A percentile compares a stretch with the other conserved stretches of the same genome.
Conservation (phyloP, 169 alveolate species). For the Toxoplasma gondii region DNA sequence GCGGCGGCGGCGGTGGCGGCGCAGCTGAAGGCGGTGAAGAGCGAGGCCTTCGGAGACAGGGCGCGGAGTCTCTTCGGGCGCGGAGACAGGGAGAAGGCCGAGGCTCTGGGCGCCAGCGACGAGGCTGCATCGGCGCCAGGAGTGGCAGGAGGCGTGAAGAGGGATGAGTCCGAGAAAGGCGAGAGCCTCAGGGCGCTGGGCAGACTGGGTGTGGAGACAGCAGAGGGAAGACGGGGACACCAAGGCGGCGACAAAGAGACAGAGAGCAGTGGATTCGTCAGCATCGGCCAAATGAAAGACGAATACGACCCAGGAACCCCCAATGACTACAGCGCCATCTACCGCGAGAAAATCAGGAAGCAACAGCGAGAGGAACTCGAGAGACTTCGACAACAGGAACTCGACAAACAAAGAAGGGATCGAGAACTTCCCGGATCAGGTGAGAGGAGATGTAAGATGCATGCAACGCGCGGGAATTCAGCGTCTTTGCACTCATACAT, state of each 20-base stretch:
- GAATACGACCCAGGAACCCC: conserved; percentile 71
- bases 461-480: background rate
- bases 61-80: background rate
- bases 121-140: background rate
- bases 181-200: background rate
- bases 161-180: background rate
- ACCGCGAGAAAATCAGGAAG: conserved; percentile 62
- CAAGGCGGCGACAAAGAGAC: background rate
- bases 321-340: conserved; percentile 63
- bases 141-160: background rate
- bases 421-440: conserved; percentile 37
- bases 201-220: background rate
- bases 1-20: conserved; percentile 43
- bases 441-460: background rate
- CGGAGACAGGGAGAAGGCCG: conserved; percentile 10
- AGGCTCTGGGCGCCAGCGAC: conserved; percentile 42
- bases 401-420: conserved; percentile 53
- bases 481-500: background rate
- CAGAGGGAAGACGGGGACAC: background rate
- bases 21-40: conserved; percentile 39
- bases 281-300: conserved; percentile 7
- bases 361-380: conserved; percentile 70
- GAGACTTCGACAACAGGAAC: conserved; percentile 62
- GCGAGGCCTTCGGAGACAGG: conserved; percentile 30
- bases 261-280: background rate